phyloP scores from a whole-genome alignment of 805 yeast species.

The Cyberlindnera mrakii region DNA sequence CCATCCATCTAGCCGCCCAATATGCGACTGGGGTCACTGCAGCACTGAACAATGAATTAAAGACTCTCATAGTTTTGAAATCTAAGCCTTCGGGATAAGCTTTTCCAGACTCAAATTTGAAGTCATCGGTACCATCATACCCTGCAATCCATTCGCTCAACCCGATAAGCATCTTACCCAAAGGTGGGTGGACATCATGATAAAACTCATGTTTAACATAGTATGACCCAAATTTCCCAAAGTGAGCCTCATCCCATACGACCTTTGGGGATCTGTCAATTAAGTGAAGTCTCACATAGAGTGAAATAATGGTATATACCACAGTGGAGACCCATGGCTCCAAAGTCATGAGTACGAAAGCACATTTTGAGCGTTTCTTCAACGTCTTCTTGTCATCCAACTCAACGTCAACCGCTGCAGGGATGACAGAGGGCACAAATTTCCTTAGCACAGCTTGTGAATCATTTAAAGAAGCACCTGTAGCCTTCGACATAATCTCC shows the following conservation, averaged over 20 bases:
- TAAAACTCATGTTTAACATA: slow-evolving; percentile 75
- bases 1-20: slow-evolving; percentile 57
- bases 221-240: slow-evolving; percentile 80
- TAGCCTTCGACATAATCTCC: slow-evolving; percentile 7
- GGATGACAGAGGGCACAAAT: too few species aligned
- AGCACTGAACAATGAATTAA: slow-evolving; percentile 65
- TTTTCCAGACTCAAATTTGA: slow-evolving; percentile 65
- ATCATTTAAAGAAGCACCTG: slow-evolving; percentile 6
- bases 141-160: slow-evolving; percentile 76
- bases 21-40: slow-evolving; percentile 67
- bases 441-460: slow-evolving; percentile 1
- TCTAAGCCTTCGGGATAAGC: slow-evolving; percentile 56
- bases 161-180: slow-evolving; percentile 78
- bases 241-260: slow-evolving; percentile 90
- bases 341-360: background rate
- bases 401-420: too few species aligned
- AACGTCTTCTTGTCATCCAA: too few species aligned
- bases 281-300: slow-evolving; percentile 52
- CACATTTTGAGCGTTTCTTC: too few species aligned
- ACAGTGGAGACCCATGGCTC: slow-evolving; percentile 34
- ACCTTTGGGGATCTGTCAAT: slow-evolving; percentile 54
- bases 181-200: slow-evolving; percentile 84
- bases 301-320: slow-evolving; percentile 37
- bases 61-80: slow-evolving; percentile 60
- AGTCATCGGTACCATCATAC: slow-evolving; percentile 57